Percentiles rank a stretch among this genome's conserved stretches.
phyloP scores from a whole-genome alignment of 2,329 filamentous ascomycete species.

The Plenodomus tracheiphilus region DNA sequence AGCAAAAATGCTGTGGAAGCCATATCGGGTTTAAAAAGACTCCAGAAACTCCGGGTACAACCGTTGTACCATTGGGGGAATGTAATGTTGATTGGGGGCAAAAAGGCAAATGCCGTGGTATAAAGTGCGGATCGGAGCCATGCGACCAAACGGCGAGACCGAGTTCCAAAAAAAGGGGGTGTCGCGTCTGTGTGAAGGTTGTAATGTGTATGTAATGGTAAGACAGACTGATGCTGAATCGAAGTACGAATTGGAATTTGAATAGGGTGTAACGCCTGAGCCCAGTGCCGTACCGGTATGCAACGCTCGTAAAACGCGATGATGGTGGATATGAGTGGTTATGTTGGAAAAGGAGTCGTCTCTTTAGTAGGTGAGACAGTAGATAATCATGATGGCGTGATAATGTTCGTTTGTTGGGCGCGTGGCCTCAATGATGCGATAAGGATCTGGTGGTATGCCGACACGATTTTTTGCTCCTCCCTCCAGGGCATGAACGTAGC shows the following conservation, averaged over 20 bases:
- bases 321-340: conserved; percentile 18
- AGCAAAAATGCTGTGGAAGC: too few species aligned
- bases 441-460: conserved; percentile 31
- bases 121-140: neutral
- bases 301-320: conserved; percentile 41
- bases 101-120: neutral
- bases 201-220: conserved; percentile 12
- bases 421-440: conserved; percentile 39
- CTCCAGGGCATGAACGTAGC: conserved; percentile 16
- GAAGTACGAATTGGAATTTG: conserved; percentile 9
- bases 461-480: conserved; percentile 26
- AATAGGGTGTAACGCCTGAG: conserved; percentile 34
- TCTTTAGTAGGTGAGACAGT: conserved; percentile 31
- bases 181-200: too few species aligned
- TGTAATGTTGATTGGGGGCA: neutral
- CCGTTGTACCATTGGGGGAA: neutral
- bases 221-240: conserved; percentile 20
- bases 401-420: conserved; percentile 31
- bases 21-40: too few species aligned
- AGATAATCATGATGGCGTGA: conserved; percentile 39
- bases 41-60: neutral
- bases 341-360: conserved; percentile 15
- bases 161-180: too few species aligned
- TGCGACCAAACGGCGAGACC: too few species aligned
- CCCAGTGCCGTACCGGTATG: conserved; percentile 38